Base-by-base conservation (phyloP, 2,329 filamentous ascomycete species). In the Hypocreales sp. region DNA sequence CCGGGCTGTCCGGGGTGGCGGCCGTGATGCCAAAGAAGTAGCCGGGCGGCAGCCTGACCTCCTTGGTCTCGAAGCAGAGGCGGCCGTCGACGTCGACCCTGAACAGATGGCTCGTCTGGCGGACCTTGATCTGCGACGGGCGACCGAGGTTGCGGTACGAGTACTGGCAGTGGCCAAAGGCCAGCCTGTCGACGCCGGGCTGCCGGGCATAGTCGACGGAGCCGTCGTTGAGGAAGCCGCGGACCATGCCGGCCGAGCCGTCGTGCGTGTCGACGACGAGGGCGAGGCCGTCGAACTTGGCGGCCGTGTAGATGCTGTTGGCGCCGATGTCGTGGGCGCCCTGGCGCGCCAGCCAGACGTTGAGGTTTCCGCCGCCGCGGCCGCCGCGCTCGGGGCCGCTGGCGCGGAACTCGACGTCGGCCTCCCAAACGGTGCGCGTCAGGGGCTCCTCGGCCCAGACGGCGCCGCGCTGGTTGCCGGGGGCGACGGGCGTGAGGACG, bases 151-250 rank as follows among this genome's bases (percentile, higher is more conserved):
- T 98, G 40, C 90, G 79, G 61, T 94, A 98, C 24, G 72, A 55
- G 50, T 90, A 90, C 44, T 77, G 70, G 61, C 90, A 98, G 55
- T 93, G 83, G 10, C 84, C 90, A 49, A 98, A 98, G 11, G 87
- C 80, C 28, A 94, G 65, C 40, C 70, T 74, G 54, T 94, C 86
- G 11, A 93, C 72, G 42, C 71, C 77, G 39, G 72, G 64, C 40
- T 86, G 78, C 31, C 65, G 63, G 45, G 73, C 75, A 61, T 77
- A 94, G 50, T 92, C 81, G 39, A 68, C 74, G 20, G 61, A 70
- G 26, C 86, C 87, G 50, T 95, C 90, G 56, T 95, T 98, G 38
- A 98, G 59, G 60, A 95, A 98, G 12, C 80, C 90, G 32, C 90
- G 71, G 37, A 98, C 64, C 54, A 78, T 84, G 39, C 90, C 90